Base-by-base conservation (phyloP, 208 protist genomes). In the Strigomonas oncopelti region DNA sequence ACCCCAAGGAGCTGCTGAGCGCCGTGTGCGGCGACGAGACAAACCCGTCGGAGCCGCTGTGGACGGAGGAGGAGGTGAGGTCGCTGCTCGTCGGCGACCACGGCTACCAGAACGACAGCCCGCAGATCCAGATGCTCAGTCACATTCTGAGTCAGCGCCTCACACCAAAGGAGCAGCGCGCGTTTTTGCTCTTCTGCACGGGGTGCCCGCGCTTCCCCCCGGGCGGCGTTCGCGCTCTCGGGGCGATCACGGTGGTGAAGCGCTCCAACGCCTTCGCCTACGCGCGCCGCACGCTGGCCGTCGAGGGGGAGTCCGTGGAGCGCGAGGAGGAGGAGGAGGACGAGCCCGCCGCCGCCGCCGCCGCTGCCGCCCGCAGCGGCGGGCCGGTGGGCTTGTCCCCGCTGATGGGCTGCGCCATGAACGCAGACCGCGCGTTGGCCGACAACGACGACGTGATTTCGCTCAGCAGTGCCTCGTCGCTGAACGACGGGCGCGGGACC, bases 101-200 rank as follows among this genome's bases (percentile, higher is more conserved):
- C 77, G 91, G 91, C 24, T 96, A 96, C 68, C 83, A 91, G 36
- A 87, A 84, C 57, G 88, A 93, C 70, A 93, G 84, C 0, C 77
- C 81, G 51, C 87, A 93, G 75, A 77, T 96, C 13, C 63, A 69
- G 29, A 84, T 85, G 74, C 83, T 96, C 9, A 82, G 80, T 16
- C 77, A 73, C 57, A 81, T 96, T 9, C 74, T 96, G 13, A 75
- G 75, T 0, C 61, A 72, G 1, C 78, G 85, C 16, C 61, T 96
- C n/a, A 91, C 79, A 0, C 88, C 89, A 9, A 46, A 48, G 18
- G 90, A 96, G 78, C 89, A 97, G 78, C 86, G 87, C 46, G 51
- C 34, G 5, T 97, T 97, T 64, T 67, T 97, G 31, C 79, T 91
- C 59, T 97, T 96, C 75, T 87, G 82, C 63, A 97, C 93, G 8